phyloP scores from a whole-genome alignment of 352 stramenopile species.

The Phytophthora europaea region DNA sequence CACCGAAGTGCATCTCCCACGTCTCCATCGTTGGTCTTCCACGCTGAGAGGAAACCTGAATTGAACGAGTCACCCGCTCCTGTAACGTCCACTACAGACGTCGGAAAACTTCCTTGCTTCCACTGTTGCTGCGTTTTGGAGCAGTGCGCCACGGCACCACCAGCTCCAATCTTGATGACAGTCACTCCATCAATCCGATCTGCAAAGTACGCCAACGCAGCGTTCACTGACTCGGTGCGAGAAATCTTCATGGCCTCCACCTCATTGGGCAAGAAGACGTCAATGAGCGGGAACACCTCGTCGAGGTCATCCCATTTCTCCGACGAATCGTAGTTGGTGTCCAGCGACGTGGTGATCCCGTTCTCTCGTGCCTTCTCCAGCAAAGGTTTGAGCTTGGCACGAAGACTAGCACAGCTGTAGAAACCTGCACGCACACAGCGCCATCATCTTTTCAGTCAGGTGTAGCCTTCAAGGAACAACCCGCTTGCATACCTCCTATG shows the following conservation, averaged over 20 bases:
- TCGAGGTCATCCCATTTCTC: slow-evolving; percentile 75
- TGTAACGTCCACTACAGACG: slow-evolving; percentile 79
- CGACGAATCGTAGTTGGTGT: slow-evolving; percentile 87
- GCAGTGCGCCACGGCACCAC: slow-evolving; percentile 63
- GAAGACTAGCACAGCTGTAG: slow-evolving; percentile 78
- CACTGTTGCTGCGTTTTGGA: slow-evolving; percentile 53
- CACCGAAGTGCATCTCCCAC: slow-evolving; percentile 66
- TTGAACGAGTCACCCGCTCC: slow-evolving; percentile 91
- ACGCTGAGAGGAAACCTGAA: slow-evolving; percentile 77
- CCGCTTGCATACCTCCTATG: slow-evolving; percentile 62
- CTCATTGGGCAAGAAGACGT: slow-evolving; percentile 89
- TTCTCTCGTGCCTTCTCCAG: slow-evolving; percentile 64
- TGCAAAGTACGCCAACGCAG: slow-evolving; percentile 63
- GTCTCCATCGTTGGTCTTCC: slow-evolving; percentile 63
- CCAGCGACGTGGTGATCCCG: slow-evolving; percentile 81
- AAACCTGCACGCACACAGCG: slow-evolving; percentile 45
- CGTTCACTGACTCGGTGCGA: slow-evolving; percentile 53
- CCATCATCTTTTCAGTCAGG: slow-evolving; percentile 3
- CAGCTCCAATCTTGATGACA: slow-evolving; percentile 78
- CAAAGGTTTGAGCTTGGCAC: slow-evolving; percentile 66
- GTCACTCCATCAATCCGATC: slow-evolving; percentile 55
- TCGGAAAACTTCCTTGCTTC: slow-evolving; percentile 62
- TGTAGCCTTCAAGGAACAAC: background rate
- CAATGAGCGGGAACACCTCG: slow-evolving; percentile 70
- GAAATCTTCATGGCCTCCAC: slow-evolving; percentile 82